Evolutionary conservation across 1,139 yeast species (phyloP).

Genomic region (Candida sp.): DNA sequence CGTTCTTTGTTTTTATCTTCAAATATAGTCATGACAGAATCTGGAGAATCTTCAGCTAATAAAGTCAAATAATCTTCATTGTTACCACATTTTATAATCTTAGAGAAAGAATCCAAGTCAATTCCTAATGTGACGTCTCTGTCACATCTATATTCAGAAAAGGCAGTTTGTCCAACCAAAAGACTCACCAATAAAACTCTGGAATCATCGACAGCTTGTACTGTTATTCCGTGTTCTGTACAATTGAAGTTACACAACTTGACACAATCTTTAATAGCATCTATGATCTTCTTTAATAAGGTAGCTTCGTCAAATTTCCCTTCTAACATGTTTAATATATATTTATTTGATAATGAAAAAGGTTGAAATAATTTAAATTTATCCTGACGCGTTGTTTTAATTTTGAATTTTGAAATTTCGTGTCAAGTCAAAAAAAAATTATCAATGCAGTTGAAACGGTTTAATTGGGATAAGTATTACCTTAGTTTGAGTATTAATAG

Average conservation of each 20-base stretch:
- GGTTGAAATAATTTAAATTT: neutral
- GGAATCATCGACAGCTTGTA: conserved; percentile 97
- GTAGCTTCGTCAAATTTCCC: conserved; percentile 95
- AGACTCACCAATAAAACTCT: conserved; percentile 91
- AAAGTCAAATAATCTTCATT: conserved; percentile 85
- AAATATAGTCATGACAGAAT: conserved; percentile 73
- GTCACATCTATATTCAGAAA: conserved; percentile 92
- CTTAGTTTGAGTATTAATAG: too few species aligned
- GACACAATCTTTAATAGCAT: conserved; percentile 90
- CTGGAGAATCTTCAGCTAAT: conserved; percentile 91
- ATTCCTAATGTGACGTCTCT: conserved; percentile 90
- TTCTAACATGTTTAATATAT: conserved; percentile 61
- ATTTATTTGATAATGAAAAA: neutral
- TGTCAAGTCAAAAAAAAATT: neutral
- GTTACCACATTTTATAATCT: conserved; percentile 88
- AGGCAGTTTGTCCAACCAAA: conserved; percentile 87
- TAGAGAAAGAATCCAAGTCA: conserved; percentile 81
- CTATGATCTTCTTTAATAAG: conserved; percentile 86
- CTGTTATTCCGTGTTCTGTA: conserved; percentile 90
- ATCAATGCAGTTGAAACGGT: too few species aligned
- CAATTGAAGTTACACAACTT: conserved; percentile 96
- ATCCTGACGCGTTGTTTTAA: neutral
- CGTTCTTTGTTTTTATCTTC: conserved; percentile 91
- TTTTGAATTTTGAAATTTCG: neutral
- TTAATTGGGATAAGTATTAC: too few species aligned